phyloP scores from a whole-genome alignment of 2,329 filamentous ascomycete genomes.

The Neonectria ditissima region DNA sequence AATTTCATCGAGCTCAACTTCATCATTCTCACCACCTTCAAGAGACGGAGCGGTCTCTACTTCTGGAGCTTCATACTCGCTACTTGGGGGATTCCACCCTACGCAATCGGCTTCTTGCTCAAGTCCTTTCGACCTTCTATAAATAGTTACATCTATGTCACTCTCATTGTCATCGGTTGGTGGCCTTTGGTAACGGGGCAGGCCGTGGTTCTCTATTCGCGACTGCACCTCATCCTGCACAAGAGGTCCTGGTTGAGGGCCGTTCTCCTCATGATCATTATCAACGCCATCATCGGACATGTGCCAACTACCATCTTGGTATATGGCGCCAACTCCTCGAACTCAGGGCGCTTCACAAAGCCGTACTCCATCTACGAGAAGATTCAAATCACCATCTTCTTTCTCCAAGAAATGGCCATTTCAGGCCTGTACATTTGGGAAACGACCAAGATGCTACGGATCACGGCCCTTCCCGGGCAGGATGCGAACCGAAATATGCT shows the following conservation, averaged over 20 bases:
- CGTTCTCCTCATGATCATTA: constrained; percentile 68
- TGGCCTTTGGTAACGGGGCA: constrained; percentile 69
- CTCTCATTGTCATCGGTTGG: constrained; percentile 44
- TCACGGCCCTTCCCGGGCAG: constrained; percentile 16
- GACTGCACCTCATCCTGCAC: constrained; percentile 69
- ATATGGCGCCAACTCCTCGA: constrained; percentile 59
- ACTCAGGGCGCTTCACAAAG: constrained; percentile 29
- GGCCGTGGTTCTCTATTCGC: constrained; percentile 70
- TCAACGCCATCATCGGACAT: constrained; percentile 64
- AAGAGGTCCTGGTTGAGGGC: constrained; percentile 60
- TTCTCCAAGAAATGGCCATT: constrained; percentile 65
- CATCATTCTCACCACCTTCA: constrained; percentile 51
- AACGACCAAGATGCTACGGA: constrained; percentile 52
- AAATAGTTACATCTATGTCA: constrained; percentile 31
- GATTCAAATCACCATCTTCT: constrained; percentile 67
- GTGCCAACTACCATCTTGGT: constrained; percentile 65
- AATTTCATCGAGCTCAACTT: constrained; percentile 51
- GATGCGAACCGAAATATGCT: constrained; percentile 32
- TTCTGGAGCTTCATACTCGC: constrained; percentile 53
- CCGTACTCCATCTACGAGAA: constrained; percentile 62
- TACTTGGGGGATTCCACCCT: constrained; percentile 48
- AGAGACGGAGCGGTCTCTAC: constrained; percentile 49
- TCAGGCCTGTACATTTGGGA: constrained; percentile 66
- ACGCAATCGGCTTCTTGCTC: constrained; percentile 59
- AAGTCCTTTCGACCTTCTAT: constrained; percentile 46